Conservation (phyloP, 2,329 filamentous ascomycete species). For the Laburnicola sp. region DNA sequence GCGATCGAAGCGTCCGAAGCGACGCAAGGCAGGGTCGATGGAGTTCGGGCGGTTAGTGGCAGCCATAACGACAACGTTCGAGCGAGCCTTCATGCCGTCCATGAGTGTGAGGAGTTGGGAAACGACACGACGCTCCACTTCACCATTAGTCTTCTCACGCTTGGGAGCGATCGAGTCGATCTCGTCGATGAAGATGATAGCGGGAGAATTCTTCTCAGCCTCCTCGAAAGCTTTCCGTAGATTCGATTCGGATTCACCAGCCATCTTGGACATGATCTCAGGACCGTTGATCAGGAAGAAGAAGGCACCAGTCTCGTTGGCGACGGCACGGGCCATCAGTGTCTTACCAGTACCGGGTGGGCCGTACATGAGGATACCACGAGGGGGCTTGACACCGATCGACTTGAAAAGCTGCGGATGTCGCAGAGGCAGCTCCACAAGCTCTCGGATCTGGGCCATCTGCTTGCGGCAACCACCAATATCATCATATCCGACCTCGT, state of each 20-base stretch:
- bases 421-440: conserved; percentile 94
- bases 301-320: conserved; percentile 98
- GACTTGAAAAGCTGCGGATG: conserved; percentile 99
- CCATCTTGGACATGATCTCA: conserved; percentile 99
- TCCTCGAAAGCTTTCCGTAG: conserved; percentile 99
- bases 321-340: conserved; percentile 96
- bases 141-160: conserved; percentile 99
- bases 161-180: conserved; percentile 99
- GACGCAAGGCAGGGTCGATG: conserved; percentile 94
- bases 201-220: conserved; percentile 98
- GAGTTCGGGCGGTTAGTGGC: conserved; percentile 99
- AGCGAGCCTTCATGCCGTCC: conserved; percentile 99
- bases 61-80: conserved; percentile 98
- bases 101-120: conserved; percentile 96
- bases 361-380: conserved; percentile 91
- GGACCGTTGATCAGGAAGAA: conserved; percentile 99
- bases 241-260: conserved; percentile 98
- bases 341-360: conserved; percentile 99
- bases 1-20: conserved; percentile 98
- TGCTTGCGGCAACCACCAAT: conserved; percentile 99
- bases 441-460: conserved; percentile 98
- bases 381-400: conserved; percentile 98
- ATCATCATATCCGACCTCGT: conserved; percentile 98
- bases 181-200: conserved; percentile 99
- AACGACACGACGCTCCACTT: conserved; percentile 97